Percentiles rank a stretch among this genome's conserved stretches.
Evolutionary conservation across 768 basidiomycete species (phyloP).

Genomic region (Boletus subcaerulescens): DNA sequence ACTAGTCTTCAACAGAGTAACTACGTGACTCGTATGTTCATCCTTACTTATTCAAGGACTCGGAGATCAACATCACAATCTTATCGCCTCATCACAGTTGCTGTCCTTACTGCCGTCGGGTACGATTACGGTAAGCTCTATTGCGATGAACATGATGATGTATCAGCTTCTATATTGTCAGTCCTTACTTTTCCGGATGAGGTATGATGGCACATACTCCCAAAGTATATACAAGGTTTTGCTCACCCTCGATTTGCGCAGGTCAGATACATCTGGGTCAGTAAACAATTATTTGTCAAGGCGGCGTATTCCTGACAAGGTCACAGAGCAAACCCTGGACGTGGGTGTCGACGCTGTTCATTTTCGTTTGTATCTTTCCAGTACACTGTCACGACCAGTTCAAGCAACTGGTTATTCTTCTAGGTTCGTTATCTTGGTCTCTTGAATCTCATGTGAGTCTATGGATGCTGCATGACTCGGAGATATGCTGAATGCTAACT

Average conservation of each 20-base stretch:
- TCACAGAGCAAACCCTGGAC: constrained; percentile 3
- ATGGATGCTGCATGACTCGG: background rate
- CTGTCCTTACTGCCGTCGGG: background rate
- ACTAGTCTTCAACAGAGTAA: background rate
- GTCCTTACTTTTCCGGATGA: background rate
- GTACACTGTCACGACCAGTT: background rate
- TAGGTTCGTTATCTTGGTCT: constrained; percentile 14
- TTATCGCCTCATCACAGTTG: background rate
- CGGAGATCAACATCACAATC: background rate
- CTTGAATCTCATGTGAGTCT: background rate
- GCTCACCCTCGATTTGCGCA: background rate
- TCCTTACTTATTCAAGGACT: too few species aligned
- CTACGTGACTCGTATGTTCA: background rate
- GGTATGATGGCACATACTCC: background rate
- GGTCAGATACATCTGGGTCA: constrained; percentile 2
- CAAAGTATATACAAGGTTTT: too few species aligned
- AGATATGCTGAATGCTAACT: background rate
- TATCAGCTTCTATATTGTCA: background rate
- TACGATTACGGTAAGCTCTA: background rate
- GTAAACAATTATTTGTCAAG: background rate
- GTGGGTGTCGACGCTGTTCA: background rate
- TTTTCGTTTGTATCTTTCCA: constrained; percentile 1
- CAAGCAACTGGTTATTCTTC: background rate
- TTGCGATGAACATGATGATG: background rate
- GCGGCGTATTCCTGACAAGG: background rate